Evolutionary conservation across 805 yeast genomes (phyloP).

Genomic region (Candida methanosorbosa): DNA sequence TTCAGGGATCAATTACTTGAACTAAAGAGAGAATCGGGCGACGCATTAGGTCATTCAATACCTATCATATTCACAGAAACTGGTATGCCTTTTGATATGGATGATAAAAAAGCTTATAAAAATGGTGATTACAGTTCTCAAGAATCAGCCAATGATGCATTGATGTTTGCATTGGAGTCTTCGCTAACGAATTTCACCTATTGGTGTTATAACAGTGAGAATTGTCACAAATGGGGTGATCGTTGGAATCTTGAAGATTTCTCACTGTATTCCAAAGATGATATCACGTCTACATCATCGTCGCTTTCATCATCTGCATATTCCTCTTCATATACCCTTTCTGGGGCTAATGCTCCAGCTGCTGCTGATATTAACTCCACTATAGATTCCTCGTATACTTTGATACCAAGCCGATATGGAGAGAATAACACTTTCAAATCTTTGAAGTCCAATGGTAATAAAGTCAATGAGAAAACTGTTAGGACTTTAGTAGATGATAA

Average conservation of each 20-base stretch:
- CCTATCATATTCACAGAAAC: constrained; percentile 86
- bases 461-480: not conserved
- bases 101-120: constrained; percentile 59
- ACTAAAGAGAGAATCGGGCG: constrained; percentile 55
- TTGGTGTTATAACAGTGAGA: constrained; percentile 77
- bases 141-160: constrained; percentile 75
- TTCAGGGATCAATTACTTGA: constrained; percentile 59
- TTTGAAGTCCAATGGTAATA: not conserved
- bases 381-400: constrained; percentile 1
- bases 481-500: not conserved
- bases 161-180: constrained; percentile 71
- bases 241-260: constrained; percentile 91
- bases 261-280: constrained; percentile 75
- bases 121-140: constrained; percentile 67
- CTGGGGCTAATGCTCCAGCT: too few relatives aligned
- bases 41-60: constrained; percentile 48
- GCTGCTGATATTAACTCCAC: not conserved
- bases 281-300: constrained; percentile 14
- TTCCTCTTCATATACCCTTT: not conserved
- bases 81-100: constrained; percentile 98
- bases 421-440: constrained; percentile 1
- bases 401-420: constrained; percentile 9
- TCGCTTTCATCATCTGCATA: not conserved
- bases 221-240: constrained; percentile 83
- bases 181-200: constrained; percentile 62